Conservation (phyloP, 371 early-diverging fungal genomes). For the Mortierella sp. region DNA sequence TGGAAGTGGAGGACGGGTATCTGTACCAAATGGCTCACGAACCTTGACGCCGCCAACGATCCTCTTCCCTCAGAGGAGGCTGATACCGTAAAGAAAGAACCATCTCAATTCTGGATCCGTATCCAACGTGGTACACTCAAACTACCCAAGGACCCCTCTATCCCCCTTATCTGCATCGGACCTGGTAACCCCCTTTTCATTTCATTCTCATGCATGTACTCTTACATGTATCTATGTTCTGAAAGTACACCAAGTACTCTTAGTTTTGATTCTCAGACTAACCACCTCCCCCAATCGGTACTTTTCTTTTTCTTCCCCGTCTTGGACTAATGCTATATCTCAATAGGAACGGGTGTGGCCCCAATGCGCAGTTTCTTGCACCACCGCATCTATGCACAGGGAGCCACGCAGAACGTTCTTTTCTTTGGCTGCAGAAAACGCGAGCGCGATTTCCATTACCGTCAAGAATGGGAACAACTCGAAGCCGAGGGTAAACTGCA, state of each 20-base stretch:
- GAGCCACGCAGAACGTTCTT: conserved; percentile 71
- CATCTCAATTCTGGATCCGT: conserved; percentile 67
- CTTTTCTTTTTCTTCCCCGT: background rate
- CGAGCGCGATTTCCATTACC: conserved; percentile 82
- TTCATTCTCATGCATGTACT: background rate
- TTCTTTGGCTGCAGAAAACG: conserved; percentile 89
- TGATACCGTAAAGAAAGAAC: conserved; percentile 5
- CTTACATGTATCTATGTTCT: background rate
- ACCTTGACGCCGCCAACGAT: conserved; percentile 52
- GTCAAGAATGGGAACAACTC: conserved; percentile 72
- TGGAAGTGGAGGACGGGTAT: conserved; percentile 82
- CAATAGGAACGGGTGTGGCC: conserved; percentile 88
- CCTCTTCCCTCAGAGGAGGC: conserved; percentile 27
- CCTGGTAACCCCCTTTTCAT: conserved; percentile 65
- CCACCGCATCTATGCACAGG: conserved; percentile 65
- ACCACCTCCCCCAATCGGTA: background rate
- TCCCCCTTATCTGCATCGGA: conserved; percentile 82
- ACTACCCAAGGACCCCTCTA: conserved; percentile 65
- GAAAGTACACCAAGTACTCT: background rate
- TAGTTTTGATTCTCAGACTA: background rate
- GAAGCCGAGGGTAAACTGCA: conserved; percentile 65
- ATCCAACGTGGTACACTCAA: conserved; percentile 84
- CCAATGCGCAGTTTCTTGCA: conserved; percentile 93
- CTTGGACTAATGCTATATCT: background rate
- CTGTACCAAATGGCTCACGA: conserved; percentile 85